Base-by-base conservation (phyloP, 1,284 basidiomycete species). In the Schizophyllum commune region DNA sequence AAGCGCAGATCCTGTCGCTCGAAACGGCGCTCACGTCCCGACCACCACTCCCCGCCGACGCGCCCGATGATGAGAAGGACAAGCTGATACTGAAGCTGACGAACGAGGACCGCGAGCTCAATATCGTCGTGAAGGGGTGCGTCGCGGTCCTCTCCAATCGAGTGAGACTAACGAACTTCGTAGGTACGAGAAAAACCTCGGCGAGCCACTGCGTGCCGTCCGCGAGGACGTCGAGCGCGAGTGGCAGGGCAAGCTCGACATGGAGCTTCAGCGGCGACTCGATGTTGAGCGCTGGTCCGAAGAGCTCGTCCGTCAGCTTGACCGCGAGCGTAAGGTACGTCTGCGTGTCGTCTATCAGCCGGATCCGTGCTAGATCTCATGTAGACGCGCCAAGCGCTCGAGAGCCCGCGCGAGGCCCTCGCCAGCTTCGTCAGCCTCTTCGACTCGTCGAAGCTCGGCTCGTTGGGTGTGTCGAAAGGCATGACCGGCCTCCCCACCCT, bases 171-270 rank as follows among this genome's bases (percentile, higher is more conserved):
- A 47, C 13, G 13, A 9, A 17, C 17, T 17, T 2, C 39, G 8
- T 9, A 86, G 87, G 4, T 89, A 90, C 67, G 86, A 91, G 68
- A 82, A 81, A 39, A 83, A 79, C 66, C 78, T 88, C 52, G 84
- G 82, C 17, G 85, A 86, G 66, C 89, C 89, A 1, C 72, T 88
- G 57, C 77, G 85, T 21, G 85, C 85, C 55, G 86, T 91, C 1
- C 79, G 85, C 52, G 91, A 92, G 70, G 90, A 93, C 60, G 88
- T 93, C 3, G 91, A 93, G 74, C 83, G 77, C 64, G 91, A 95
- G 70, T 94, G 88, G 86, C 66, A 72, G 7, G 78, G 63, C 2
- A 85, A 83, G 70, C 70, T 94, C 0, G 83, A 85, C 33, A 80
- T 78, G 27, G 84, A 92, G 69, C 75, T 78, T 61, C 78, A 74